Base-by-base conservation (phyloP, 352 stramenopile species). In the Phytopythium aichiense region DNA sequence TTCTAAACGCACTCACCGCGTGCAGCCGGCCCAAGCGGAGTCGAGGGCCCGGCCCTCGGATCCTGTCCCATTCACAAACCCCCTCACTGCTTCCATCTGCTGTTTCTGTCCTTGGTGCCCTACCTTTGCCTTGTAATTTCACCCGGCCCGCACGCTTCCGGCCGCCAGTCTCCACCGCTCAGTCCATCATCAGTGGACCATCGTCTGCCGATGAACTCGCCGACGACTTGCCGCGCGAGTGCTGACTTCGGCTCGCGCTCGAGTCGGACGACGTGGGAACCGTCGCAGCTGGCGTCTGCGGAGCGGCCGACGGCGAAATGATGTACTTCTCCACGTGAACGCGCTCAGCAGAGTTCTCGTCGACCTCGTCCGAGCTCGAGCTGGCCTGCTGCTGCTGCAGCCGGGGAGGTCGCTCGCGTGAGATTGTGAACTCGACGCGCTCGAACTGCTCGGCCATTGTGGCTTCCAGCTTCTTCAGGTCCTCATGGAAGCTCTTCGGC, bases 391-490 rank as follows among this genome's bases (percentile, higher is more conserved):
- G 63, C 12, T 60, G 52, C 45, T 74, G 72, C 52, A 86, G 71
- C 7, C 77, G 61, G 7, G 72, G 67, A 11, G 81, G 79, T 7
- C 78, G 77, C 48, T 88, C 79, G n/a, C 84, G 76, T 0, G 79
- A 88, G 50, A 94, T 94, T 2, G 81, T 94, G 20, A 94, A 81
- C 60, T 91, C 81, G 8, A 94, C 80, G 31, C 81, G 79, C 57
- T 90, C 81, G 61, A 91, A 91, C 49, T 89, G 77, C 68, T 89
- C 72, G 1, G 66, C 69, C 69, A 94, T 81, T 1, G 81, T 69
- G 2, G 79, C 76, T 58, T 91, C 82, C 12, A 94, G 61, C 61
- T 87, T 83, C 63, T 84, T 76, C 51, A 88, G 71, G 42, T 86
- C 77, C 56, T 80, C 69, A 50, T 72, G 72, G 28, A 80, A 75